Evolutionary conservation across 805 yeast species (phyloP).

Genomic region (Ogataea minuta): DNA sequence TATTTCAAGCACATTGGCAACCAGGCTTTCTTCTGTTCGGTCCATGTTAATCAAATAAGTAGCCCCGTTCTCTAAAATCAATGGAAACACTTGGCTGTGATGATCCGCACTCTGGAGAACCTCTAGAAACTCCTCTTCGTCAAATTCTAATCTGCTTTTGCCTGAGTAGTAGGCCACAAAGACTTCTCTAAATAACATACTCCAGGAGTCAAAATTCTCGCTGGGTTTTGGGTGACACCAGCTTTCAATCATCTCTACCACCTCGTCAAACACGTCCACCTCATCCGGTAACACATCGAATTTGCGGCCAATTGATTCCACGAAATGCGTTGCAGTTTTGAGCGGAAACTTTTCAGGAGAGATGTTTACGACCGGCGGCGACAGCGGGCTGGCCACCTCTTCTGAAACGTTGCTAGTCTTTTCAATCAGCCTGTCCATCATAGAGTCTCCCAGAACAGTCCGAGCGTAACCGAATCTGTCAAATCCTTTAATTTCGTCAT

Average conservation of each 20-base stretch:
- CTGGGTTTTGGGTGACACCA: slow-evolving; percentile 25
- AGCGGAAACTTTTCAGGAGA: slow-evolving; percentile 13
- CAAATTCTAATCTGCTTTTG: slow-evolving; percentile 30
- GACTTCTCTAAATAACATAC: slow-evolving; percentile 27
- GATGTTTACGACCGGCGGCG: neutral
- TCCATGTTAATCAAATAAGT: slow-evolving; percentile 31
- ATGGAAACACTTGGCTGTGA: slow-evolving; percentile 32
- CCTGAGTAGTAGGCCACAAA: slow-evolving; percentile 28
- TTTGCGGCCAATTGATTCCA: slow-evolving; percentile 17
- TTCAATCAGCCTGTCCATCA: slow-evolving; percentile 23
- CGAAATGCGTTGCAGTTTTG: slow-evolving; percentile 19
- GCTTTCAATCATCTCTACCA: slow-evolving; percentile 30
- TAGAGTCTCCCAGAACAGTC: slow-evolving; percentile 20
- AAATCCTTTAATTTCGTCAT: slow-evolving; percentile 22
- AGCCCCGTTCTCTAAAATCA: slow-evolving; percentile 31
- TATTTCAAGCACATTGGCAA: slow-evolving; percentile 28
- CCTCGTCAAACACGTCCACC: slow-evolving; percentile 29
- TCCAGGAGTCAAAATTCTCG: slow-evolving; percentile 21
- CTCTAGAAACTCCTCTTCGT: slow-evolving; percentile 30
- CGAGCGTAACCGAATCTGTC: slow-evolving; percentile 30
- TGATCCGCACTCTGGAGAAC: slow-evolving; percentile 27
- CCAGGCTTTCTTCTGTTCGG: slow-evolving; percentile 16
- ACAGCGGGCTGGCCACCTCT: neutral
- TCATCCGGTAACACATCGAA: slow-evolving; percentile 24
- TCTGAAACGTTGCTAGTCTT: slow-evolving; percentile 1